Evolutionary conservation across 352 stramenopile genomes (phyloP), one percentile per base, ranked within the genome.

Genomic region (Phytopythium kandeliae): DNA sequence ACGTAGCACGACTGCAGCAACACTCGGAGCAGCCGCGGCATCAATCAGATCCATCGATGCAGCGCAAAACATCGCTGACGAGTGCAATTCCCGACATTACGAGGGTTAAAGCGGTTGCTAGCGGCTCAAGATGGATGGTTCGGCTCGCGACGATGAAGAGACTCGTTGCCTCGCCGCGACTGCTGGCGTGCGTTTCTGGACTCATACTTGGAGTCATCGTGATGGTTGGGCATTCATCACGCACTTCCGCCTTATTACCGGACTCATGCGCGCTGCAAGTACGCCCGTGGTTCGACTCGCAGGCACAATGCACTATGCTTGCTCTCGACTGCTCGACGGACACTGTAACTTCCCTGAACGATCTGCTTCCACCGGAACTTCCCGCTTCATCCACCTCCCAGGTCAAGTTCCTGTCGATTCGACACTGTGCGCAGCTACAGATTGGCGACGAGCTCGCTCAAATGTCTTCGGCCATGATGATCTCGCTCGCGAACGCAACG

Each of bases 331-430:
- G 45, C 7, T 28, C 30, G 24, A 16, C n/a, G 0, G 40, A 46
- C 12, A 6, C 45, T 13, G 13, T 12, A 13, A 38, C 17, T 10
- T 19, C 16, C 12, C 45, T 51, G 19, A n/a, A 21, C 28, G 45
- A 38, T 17, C 15, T 51, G 21, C 4, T 38, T 2, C n/a, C 45
- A 19, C 4, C 15, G 10, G 10, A 21, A 1, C 45, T 51, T 19
- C 21, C 45, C 8, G 13, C 21, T 21, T 28, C 28, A 15, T 1
- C 35, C 35, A 40, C 22, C 0, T 21, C 22, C 13, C 40, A 31
- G 40, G 22, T 46, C 40, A 17, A 30, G 26, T 38, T 51, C 45
- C 19, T 51, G 30, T 51, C 30, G 30, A 42, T 51, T 13, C 45
- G 30, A 17, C 4, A 26, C 45, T 51, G 45, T 15, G 0, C 19